phyloP scores from a whole-genome alignment of 257 asterid species.

The Solanum bukasovii region DNA sequence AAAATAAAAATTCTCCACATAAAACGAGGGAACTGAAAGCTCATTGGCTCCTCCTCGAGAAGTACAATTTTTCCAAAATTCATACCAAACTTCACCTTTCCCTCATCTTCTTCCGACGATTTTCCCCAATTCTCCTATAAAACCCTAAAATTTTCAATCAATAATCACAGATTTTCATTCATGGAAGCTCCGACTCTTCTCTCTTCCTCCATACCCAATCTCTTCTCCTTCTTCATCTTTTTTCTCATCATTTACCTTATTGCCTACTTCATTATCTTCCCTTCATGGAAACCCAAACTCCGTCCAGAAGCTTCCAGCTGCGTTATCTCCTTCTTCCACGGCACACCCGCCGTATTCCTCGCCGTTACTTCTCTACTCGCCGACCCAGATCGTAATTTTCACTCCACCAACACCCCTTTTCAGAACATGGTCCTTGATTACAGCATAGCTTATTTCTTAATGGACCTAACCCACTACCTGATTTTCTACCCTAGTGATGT shows the following conservation, averaged over 20 bases:
- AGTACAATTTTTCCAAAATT: neutral
- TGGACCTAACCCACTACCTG: constrained; percentile 76
- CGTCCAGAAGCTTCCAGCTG: constrained; percentile 96
- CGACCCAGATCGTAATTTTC: constrained; percentile 44
- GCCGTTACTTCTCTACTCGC: constrained; percentile 44
- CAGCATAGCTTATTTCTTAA: constrained; percentile 81
- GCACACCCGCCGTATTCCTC: constrained; percentile 81
- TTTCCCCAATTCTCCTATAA: neutral
- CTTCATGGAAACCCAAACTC: constrained; percentile 47
- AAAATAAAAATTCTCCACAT: neutral
- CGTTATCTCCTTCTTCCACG: constrained; percentile 71
- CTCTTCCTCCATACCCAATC: constrained; percentile 14
- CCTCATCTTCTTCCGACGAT: neutral
- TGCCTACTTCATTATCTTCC: constrained; percentile 52
- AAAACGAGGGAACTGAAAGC: neutral
- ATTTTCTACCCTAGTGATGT: constrained; percentile 57
- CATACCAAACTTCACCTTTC: neutral
- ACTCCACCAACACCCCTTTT: constrained; percentile 49
- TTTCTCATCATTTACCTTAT: constrained; percentile 36
- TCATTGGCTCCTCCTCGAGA: neutral
- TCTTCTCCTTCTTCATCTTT: constrained; percentile 31
- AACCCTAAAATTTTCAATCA: neutral
- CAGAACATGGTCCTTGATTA: constrained; percentile 70
- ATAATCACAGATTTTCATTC: neutral
- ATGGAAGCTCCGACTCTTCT: constrained; percentile 23